Base-by-base conservation (phyloP, 371 early-diverging fungal species). In the Syncephalis plumigaleata region DNA sequence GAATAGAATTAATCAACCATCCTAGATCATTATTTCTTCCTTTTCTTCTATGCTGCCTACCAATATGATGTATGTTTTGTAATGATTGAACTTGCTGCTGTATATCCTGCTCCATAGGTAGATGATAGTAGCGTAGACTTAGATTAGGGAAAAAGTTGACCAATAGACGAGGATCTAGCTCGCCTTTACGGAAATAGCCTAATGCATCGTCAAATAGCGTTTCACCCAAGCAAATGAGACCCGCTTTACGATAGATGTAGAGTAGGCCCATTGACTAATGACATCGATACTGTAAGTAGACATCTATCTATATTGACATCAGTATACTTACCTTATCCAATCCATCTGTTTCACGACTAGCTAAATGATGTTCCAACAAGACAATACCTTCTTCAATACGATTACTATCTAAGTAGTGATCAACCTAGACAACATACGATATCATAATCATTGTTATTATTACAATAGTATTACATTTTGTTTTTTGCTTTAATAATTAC, bases 191-290 rank as follows among this genome's bases (percentile, higher is more conserved):
- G 18, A 88, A 56, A 9, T 73, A 56, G 0, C 50, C 43, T 48
- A 81, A 65, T 0, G 84, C 83, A 48, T 79, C 75, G 20, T 82
- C 79, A 57, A 84, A 83, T 0, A 76, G 46, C 0, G 81, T 75
- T 42, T 74, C 73, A 22, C 67, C 63, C 9, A 85, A 59, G 36
- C 70, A 67, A 13, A 79, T 50, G 3, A 84, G 44, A 4, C 78
- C 86, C 2, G 79, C 78, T 37, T 78, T 76, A 51, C 77, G 75
- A 47, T 77, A 76, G 8, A 77, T 68, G 39, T 68, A 71, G 27
- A 67, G 61, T 16, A 77, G 51, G 46, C 79, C 77, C 1, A 54
- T 49, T 21, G 25, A 25, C 26, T 17, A 7, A 16, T 1, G 3
- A 15, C 18, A 44, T 44, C 13, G 37, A 7, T 25, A 31, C 11